Percentiles rank a stretch among this genome's conserved stretches.
Evolutionary conservation across 768 basidiomycete species (phyloP).

Genomic region (Trametes meyenii): DNA sequence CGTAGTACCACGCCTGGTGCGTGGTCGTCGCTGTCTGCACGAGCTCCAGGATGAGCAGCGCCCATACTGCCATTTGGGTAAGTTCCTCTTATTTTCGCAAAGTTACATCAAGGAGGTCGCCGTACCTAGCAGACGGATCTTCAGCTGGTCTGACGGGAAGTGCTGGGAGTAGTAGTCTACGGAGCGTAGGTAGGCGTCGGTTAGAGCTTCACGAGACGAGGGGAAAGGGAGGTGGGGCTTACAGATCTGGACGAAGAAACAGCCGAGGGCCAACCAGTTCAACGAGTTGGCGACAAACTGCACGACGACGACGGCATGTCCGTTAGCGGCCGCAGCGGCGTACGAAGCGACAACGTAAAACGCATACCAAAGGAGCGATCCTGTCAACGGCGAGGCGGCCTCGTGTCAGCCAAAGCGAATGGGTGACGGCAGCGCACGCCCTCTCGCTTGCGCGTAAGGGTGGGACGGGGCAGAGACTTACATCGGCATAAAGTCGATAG

Average conservation of each 20-base stretch:
- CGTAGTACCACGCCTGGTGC: constrained; percentile 26
- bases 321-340: not conserved
- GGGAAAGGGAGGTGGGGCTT: not conserved
- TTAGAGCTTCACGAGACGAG: not conserved
- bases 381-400: not conserved
- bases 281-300: constrained; percentile 16
- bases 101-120: not conserved
- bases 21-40: constrained; percentile 29
- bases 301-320: not conserved
- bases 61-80: not conserved
- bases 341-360: not conserved
- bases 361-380: constrained; percentile 1
- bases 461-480: not conserved
- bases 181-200: not conserved
- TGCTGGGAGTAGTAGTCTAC: constrained; percentile 6
- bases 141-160: constrained; percentile 6
- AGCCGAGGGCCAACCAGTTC: constrained; percentile 16
- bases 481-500: constrained; percentile 8
- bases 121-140: constrained; percentile 3
- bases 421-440: too few relatives aligned
- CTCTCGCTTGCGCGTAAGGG: not conserved
- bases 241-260: constrained; percentile 12
- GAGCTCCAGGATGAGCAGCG: constrained; percentile 23
- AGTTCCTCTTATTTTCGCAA: not conserved
- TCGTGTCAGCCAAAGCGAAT: not conserved